A percentile compares a stretch with the other conserved stretches of the same genome.
phyloP scores from a whole-genome alignment of 2,329 filamentous ascomycete species.

The Pyrenophora seminiperda region DNA sequence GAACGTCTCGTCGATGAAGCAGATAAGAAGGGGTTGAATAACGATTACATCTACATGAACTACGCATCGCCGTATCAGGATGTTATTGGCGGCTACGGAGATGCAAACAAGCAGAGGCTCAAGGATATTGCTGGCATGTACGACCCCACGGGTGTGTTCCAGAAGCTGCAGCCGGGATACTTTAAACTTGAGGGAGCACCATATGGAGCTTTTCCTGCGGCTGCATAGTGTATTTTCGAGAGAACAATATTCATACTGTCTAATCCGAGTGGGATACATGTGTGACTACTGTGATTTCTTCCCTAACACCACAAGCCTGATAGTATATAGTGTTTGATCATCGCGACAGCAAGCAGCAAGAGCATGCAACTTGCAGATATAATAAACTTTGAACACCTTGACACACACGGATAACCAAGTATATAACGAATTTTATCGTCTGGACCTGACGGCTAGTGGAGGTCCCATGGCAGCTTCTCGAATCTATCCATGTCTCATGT shows the following conservation, averaged over 20 bases:
- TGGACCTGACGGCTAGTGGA: too few species aligned
- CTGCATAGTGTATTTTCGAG: neutral
- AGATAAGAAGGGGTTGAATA: slow-evolving; percentile 13
- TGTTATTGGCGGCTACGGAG: slow-evolving; percentile 51
- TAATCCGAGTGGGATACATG: neutral
- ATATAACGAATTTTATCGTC: too few species aligned
- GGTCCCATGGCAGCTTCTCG: too few species aligned
- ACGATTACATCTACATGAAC: slow-evolving; percentile 53
- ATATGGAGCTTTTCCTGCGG: slow-evolving; percentile 14
- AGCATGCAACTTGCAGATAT: too few species aligned
- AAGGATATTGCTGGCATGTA: slow-evolving; percentile 20
- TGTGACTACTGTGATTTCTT: neutral
- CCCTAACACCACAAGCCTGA: neutral
- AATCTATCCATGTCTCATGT: too few species aligned
- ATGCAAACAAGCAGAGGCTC: slow-evolving; percentile 38
- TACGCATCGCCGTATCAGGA: slow-evolving; percentile 54
- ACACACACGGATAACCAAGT: too few species aligned
- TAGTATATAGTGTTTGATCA: too few species aligned
- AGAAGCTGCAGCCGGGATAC: slow-evolving; percentile 27
- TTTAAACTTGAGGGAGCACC: slow-evolving; percentile 32
- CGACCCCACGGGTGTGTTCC: slow-evolving; percentile 26
- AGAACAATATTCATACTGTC: neutral
- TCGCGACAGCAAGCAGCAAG: too few species aligned
- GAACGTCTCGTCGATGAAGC: slow-evolving; percentile 18
- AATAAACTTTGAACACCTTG: too few species aligned